These are phyloP conservation scores for Colletotrichum sp. DNA, from an alignment of 2,329 filamentous ascomycete genomes.

Conservation along the genomic window DNA sequence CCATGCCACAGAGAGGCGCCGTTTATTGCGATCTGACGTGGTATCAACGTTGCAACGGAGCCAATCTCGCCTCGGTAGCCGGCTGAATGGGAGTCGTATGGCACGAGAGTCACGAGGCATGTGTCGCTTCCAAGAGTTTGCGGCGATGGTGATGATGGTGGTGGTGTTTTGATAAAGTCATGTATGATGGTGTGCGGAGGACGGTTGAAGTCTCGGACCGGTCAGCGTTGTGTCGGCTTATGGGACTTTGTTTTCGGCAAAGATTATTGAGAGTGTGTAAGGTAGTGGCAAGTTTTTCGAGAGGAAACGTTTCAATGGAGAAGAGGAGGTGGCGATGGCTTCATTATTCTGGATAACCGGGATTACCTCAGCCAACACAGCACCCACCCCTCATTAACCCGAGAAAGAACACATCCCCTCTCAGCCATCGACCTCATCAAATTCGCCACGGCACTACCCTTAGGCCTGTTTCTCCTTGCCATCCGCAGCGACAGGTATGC, in stretches of 20 bases:
- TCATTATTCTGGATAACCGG: neutral
- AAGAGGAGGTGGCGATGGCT: neutral
- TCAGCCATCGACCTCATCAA: neutral
- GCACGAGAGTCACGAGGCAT: neutral
- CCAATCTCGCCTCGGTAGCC: neutral
- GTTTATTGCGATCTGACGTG: neutral
- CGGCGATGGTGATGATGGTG: neutral
- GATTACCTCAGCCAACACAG: neutral
- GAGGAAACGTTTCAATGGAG: neutral
- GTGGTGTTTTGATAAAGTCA: neutral
- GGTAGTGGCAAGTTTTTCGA: neutral
- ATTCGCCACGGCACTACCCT: neutral
- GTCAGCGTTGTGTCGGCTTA: neutral
- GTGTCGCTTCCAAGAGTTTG: neutral
- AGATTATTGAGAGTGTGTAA: neutral
- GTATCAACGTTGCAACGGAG: neutral
- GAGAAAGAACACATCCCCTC: neutral
- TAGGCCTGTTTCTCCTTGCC: neutral
- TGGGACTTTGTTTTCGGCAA: neutral
- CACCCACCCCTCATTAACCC: neutral
- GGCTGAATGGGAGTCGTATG: neutral
- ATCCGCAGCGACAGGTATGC: slow-evolving; percentile 21
- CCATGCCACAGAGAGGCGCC: neutral
- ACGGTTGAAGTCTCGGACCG: neutral
- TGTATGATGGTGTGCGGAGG: neutral